Evolutionary conservation across 139 green algal species (phyloP).

Genomic region (Chlorella sorokiniana): DNA sequence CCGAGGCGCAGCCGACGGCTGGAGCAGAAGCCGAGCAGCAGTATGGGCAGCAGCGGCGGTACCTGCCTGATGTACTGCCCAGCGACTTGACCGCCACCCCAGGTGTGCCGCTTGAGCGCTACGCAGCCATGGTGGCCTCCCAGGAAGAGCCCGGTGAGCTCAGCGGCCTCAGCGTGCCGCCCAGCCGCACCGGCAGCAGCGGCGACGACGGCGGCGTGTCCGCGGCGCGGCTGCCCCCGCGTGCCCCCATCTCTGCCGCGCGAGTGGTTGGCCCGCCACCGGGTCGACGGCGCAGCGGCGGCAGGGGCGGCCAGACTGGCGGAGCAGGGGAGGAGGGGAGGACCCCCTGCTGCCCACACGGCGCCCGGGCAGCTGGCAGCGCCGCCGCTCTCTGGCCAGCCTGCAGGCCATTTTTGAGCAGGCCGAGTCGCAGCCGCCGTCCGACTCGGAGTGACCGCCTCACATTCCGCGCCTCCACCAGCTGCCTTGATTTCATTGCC

Average conservation of each 20-base stretch:
- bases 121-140: slow-evolving; percentile 11
- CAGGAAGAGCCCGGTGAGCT: background rate
- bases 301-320: background rate
- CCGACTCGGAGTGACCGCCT: background rate
- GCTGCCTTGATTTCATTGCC: background rate
- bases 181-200: background rate
- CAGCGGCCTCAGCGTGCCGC: background rate
- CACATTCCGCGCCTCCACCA: background rate
- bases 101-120: background rate
- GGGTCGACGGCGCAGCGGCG: background rate
- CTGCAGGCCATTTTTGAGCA: slow-evolving; percentile 13
- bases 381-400: slow-evolving; percentile 2
- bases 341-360: no score
- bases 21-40: background rate
- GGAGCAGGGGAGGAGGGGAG: no score
- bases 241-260: background rate
- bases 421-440: background rate
- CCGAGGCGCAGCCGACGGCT: background rate
- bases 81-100: slow-evolving; percentile 1
- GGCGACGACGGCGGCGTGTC: background rate
- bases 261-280: background rate
- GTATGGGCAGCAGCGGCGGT: background rate
- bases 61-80: background rate
- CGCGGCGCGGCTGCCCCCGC: background rate
- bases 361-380: slow-evolving; percentile 3